These are phyloP conservation scores for Sugiyamaella pinicola DNA, from an alignment of 1,139 yeast species.

Conservation along the genomic window DNA sequence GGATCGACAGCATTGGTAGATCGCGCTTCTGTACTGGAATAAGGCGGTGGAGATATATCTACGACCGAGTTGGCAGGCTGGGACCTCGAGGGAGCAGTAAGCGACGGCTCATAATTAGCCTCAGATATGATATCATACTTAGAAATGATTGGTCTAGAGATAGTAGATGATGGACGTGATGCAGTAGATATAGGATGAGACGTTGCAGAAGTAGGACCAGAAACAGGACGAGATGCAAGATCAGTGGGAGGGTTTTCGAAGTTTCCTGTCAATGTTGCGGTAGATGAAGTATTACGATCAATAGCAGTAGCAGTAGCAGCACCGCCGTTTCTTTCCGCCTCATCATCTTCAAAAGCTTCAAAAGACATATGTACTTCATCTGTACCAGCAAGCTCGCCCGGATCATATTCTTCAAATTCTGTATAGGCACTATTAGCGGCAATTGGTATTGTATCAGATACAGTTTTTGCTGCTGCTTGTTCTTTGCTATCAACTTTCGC, in stretches of 20 bases:
- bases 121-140: too few relatives aligned
- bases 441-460: constrained; percentile 9
- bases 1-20: background rate
- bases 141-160: background rate
- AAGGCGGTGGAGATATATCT: background rate
- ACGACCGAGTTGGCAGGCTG: too few relatives aligned
- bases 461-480: background rate
- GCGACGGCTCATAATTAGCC: too few relatives aligned
- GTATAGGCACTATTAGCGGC: constrained; percentile 12
- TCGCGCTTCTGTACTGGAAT: background rate
- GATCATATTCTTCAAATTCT: constrained; percentile 22
- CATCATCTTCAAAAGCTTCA: constrained; percentile 31
- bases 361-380: constrained; percentile 35
- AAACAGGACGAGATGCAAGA: background rate
- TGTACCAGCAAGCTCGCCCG: constrained; percentile 18
- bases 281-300: background rate
- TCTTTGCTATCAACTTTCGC: constrained; percentile 1
- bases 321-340: constrained; percentile 23
- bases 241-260: background rate
- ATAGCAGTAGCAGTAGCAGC: too few relatives aligned
- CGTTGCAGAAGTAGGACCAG: background rate
- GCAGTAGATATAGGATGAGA: background rate
- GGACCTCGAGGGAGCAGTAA: too few relatives aligned
- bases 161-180: background rate
- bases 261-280: background rate